Evolutionary conservation across 2,329 filamentous ascomycete species (phyloP).

Genomic region (Pleoardoris graminearum): DNA sequence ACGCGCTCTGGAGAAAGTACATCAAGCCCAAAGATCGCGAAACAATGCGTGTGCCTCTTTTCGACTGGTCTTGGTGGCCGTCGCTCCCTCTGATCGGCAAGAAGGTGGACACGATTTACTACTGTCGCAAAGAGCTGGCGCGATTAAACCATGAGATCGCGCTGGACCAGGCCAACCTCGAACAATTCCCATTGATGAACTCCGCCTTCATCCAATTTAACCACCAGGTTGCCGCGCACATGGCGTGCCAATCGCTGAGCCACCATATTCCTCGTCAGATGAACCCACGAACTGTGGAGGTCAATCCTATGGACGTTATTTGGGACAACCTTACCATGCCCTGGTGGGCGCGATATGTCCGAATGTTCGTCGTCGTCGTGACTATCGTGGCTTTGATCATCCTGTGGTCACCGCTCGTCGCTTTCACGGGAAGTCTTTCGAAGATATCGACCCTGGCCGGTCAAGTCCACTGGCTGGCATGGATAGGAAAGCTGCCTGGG

Average conservation of each 20-base stretch:
- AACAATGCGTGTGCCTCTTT: conserved; percentile 72
- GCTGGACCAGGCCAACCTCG: conserved; percentile 80
- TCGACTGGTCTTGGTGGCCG: conserved; percentile 67
- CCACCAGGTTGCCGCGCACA: conserved; percentile 93
- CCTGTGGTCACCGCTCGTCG: conserved; percentile 88
- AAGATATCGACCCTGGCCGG: conserved; percentile 73
- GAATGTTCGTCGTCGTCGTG: conserved; percentile 66
- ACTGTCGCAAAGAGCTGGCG: conserved; percentile 84
- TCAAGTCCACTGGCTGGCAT: conserved; percentile 69
- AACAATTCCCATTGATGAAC: conserved; percentile 88
- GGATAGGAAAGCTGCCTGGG: conserved; percentile 65
- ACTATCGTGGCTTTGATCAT: conserved; percentile 76
- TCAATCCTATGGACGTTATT: conserved; percentile 87
- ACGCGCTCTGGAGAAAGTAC: conserved; percentile 77
- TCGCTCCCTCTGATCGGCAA: conserved; percentile 77
- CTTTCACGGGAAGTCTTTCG: conserved; percentile 80
- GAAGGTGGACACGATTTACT: conserved; percentile 94
- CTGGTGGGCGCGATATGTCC: conserved; percentile 89
- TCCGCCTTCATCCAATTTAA: conserved; percentile 99
- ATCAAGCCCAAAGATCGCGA: conserved; percentile 80
- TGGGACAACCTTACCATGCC: conserved; percentile 97
- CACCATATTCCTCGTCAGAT: conserved; percentile 93
- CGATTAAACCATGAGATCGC: conserved; percentile 91
- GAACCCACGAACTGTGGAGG: conserved; percentile 89
- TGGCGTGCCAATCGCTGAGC: conserved; percentile 91